phyloP scores from a whole-genome alignment of 495 filamentous ascomycete species.

The Podospora pseudocomata region DNA sequence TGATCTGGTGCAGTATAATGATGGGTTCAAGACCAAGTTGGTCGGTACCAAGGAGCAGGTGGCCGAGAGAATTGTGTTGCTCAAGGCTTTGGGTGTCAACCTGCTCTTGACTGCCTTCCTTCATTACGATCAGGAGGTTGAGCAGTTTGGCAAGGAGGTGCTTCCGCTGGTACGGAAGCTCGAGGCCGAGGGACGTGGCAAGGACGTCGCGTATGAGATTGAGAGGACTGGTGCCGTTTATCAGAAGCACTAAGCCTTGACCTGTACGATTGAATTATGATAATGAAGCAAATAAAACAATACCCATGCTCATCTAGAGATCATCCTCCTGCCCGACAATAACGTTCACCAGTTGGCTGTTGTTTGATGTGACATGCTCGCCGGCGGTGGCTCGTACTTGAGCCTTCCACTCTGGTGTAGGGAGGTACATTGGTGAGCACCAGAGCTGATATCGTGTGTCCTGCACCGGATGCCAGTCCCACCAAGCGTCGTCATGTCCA shows the following conservation, averaged over 20 bases:
- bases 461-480: background rate
- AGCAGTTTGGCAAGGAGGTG: slow-evolving; percentile 45
- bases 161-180: slow-evolving; percentile 42
- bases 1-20: slow-evolving; percentile 50
- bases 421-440: background rate
- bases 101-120: slow-evolving; percentile 44
- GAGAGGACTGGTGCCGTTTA: slow-evolving; percentile 42
- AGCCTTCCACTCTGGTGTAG: background rate
- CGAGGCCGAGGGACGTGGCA: slow-evolving; percentile 44
- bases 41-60: slow-evolving; percentile 49
- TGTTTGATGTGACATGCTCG: background rate
- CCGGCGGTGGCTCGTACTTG: background rate
- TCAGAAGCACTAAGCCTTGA: slow-evolving; percentile 7
- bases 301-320: background rate
- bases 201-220: slow-evolving; percentile 42
- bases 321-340: background rate
- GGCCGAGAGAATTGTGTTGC: slow-evolving; percentile 44
- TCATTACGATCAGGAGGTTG: slow-evolving; percentile 48
- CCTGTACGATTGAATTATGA: background rate
- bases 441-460: background rate
- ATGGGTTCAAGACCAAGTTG: slow-evolving; percentile 51
- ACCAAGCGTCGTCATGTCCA: background rate
- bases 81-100: slow-evolving; percentile 46
- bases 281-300: background rate
- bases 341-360: background rate